Base-by-base conservation (phyloP, 768 basidiomycete genomes). In the Xerocomus potaroensis region DNA sequence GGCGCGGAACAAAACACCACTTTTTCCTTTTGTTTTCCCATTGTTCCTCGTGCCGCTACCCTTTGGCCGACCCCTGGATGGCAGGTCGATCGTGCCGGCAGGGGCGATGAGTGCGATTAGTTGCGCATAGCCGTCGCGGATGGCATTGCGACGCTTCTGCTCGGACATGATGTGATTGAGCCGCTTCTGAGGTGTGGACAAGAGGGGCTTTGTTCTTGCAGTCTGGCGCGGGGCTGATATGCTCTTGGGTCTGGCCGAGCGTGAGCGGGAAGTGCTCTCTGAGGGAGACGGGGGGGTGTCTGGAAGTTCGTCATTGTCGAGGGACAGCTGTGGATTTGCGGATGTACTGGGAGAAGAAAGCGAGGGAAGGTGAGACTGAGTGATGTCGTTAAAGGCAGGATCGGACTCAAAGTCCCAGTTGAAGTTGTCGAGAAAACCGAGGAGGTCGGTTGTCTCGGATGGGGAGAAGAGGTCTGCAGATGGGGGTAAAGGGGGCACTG, bases 161-260 rank as follows among this genome's bases (percentile, higher is more conserved):
- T 95, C 92, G 7, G 89, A 91, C 79, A 91, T 83, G 73, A 95
- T 93, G 71, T 95, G 91, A 63, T 93, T 92, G 14, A 90, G 78
- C 11, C 91, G 79, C 60, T 92, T 91, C 67, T 94, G 89, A 0
- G 89, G 89, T 4, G 81, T 83, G 6, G 89, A 86, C 21, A 93
- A 74, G 16, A 89, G 76, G 0, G 83, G 74, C 54, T 87, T 89
- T 18, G 74, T 43, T 49, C 75, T 72, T 36, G 71, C 56, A 19
- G 58, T 33, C 48, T 68, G 64, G 29, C 48, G 58, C 6, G 59
- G 38, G 3, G 57, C 47, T 15, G 67, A 50, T 46, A 54, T 35
- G 37, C 46, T 48, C 32, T 66, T 68, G 5, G 62, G 64, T 14
- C 48, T 55, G 10, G 41, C 38, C 4, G 63, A 46, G 15, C 57